Evolutionary conservation across 495 filamentous ascomycete species (phyloP).

Genomic region (Aspergillus avenaceus): DNA sequence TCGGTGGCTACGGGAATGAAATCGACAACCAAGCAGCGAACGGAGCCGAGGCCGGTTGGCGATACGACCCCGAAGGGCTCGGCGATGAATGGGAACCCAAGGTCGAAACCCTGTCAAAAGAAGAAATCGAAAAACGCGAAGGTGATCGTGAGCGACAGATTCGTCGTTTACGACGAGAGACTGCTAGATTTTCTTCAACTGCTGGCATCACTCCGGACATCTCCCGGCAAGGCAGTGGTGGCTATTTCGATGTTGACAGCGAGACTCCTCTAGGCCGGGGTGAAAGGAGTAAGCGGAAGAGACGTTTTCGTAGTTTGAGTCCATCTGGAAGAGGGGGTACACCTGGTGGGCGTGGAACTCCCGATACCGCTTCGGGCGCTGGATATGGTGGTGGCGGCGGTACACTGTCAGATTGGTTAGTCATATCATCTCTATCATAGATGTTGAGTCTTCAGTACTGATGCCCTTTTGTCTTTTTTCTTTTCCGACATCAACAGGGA

Average conservation of each 20-base stretch:
- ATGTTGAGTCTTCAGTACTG: neutral
- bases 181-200: slow-evolving; percentile 83
- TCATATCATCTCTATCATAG: neutral
- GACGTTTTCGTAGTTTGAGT: slow-evolving; percentile 83
- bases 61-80: slow-evolving; percentile 85
- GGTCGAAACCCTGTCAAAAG: slow-evolving; percentile 82
- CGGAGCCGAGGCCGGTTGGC: slow-evolving; percentile 79
- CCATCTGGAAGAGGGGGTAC: slow-evolving; percentile 64
- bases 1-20: slow-evolving; percentile 66
- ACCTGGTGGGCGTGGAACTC: slow-evolving; percentile 68
- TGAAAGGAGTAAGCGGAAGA: slow-evolving; percentile 89
- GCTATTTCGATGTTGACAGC: slow-evolving; percentile 58
- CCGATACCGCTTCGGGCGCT: slow-evolving; percentile 62
- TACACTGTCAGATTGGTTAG: slow-evolving; percentile 65
- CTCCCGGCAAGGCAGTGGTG: slow-evolving; percentile 50
- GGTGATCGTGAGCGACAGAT: slow-evolving; percentile 92
- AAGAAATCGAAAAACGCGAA: slow-evolving; percentile 97
- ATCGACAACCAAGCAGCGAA: slow-evolving; percentile 87
- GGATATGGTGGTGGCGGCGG: slow-evolving; percentile 65
- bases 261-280: slow-evolving; percentile 77
- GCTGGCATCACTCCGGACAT: slow-evolving; percentile 66
- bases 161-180: slow-evolving; percentile 79
- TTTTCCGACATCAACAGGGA: too few relatives aligned
- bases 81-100: slow-evolving; percentile 93
- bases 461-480: slow-evolving; percentile 9